Percentiles rank a stretch among this genome's conserved stretches.
Conservation (phyloP, 192 early-diverging fungal species). For the Coemansia sp. region DNA sequence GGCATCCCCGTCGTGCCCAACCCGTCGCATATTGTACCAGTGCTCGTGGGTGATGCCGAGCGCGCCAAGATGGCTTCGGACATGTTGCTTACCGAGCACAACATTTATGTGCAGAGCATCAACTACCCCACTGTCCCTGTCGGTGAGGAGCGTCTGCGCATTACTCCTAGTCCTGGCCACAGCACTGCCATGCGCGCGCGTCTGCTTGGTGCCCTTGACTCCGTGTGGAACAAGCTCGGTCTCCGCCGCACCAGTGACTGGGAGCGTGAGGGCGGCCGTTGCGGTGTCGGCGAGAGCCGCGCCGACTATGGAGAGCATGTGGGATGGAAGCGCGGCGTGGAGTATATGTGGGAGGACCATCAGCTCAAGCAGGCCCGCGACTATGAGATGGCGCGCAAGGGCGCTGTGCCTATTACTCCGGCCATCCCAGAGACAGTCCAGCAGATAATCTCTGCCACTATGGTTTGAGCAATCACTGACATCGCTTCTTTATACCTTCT, state of each 20-base stretch:
- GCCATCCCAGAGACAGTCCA: conserved; percentile 52
- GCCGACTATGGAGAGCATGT: conserved; percentile 44
- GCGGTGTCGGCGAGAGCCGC: conserved; percentile 77
- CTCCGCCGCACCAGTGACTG: conserved; percentile 87
- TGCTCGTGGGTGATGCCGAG: conserved; percentile 96
- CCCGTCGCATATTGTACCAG: conserved; percentile 98
- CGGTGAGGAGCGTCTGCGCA: conserved; percentile 95
- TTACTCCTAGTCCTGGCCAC: conserved; percentile 98
- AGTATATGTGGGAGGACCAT: conserved; percentile 51
- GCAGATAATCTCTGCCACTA: conserved; percentile 36
- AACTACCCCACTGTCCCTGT: conserved; percentile 96
- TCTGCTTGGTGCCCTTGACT: conserved; percentile 80
- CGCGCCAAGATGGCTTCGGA: conserved; percentile 91
- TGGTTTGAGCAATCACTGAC: neutral
- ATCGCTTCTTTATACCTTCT: too few species aligned
- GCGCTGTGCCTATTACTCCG: conserved; percentile 39
- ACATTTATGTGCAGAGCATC: conserved; percentile 98
- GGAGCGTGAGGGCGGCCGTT: conserved; percentile 79
- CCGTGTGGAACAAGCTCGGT: conserved; percentile 84
- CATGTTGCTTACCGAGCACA: conserved; percentile 84
- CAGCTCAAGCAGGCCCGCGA: conserved; percentile 55
- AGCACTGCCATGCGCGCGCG: conserved; percentile 75
- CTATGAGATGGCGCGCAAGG: conserved; percentile 49
- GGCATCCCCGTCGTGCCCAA: conserved; percentile 98
- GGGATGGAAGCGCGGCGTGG: conserved; percentile 54